Percentiles rank a stretch among this genome's conserved stretches.
These are phyloP conservation scores for Hanseniaspora lachancei DNA, from an alignment of 805 yeast genomes.

Conservation along the genomic window DNA sequence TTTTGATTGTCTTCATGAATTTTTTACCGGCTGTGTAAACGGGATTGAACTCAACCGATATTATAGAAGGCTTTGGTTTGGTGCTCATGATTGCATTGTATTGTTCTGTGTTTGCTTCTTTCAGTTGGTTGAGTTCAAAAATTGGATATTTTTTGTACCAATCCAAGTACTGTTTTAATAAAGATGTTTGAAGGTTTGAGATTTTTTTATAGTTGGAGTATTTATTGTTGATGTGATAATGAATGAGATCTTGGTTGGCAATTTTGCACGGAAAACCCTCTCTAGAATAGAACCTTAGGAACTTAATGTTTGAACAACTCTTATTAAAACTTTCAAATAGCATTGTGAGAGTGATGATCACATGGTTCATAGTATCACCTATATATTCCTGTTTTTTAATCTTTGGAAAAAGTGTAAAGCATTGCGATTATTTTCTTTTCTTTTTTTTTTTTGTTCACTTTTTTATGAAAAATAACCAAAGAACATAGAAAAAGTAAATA, in stretches of 20 bases:
- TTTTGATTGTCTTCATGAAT: constrained; percentile 41
- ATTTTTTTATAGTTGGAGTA: constrained; percentile 2
- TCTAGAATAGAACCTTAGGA: not conserved
- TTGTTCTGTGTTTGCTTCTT: constrained; percentile 36
- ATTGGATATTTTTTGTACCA: constrained; percentile 27
- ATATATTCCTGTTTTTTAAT: too few relatives aligned
- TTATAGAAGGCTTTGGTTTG: constrained; percentile 52
- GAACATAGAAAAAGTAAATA: too few relatives aligned
- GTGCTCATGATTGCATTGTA: constrained; percentile 31
- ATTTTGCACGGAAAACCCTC: not conserved
- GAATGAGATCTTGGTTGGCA: not conserved
- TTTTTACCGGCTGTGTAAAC: constrained; percentile 89
- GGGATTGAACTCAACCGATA: constrained; percentile 75
- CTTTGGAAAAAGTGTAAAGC: too few relatives aligned
- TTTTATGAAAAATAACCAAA: too few relatives aligned
- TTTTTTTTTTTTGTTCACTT: too few relatives aligned
- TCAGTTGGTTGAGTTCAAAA: constrained; percentile 28
- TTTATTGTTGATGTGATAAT: constrained; percentile 4
- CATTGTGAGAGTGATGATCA: not conserved
- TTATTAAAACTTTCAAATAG: not conserved
- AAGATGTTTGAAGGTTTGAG: not conserved
- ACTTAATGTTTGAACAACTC: not conserved
- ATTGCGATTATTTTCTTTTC: too few relatives aligned
- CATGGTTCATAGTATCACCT: too few relatives aligned
- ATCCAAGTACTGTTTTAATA: not conserved